phyloP scores from a whole-genome alignment of 2,329 filamentous ascomycete genomes.

The Colletotrichum camelliae region DNA sequence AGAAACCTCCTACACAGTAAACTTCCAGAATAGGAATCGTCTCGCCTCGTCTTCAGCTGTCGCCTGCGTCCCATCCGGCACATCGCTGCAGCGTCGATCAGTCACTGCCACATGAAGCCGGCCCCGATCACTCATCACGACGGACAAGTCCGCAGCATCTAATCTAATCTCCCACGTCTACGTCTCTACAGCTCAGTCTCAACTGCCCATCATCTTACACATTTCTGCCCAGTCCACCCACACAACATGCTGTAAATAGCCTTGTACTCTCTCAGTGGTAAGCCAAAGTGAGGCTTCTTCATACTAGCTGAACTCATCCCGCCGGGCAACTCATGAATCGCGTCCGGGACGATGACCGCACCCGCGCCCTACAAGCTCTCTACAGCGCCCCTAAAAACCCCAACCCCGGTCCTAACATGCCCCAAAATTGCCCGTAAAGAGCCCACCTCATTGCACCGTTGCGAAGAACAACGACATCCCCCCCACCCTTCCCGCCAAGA shows the following conservation, averaged over 20 bases:
- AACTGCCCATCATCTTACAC: background rate
- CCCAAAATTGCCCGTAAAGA: background rate
- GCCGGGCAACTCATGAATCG: background rate
- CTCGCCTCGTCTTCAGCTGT: background rate
- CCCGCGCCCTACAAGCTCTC: background rate
- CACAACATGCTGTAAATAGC: background rate
- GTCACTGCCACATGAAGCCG: background rate
- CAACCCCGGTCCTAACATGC: background rate
- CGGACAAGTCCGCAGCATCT: background rate
- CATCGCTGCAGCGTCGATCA: background rate
- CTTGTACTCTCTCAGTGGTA: background rate
- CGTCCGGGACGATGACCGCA: background rate
- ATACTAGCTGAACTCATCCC: background rate
- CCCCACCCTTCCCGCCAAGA: conserved; percentile 1
- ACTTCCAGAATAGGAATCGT: background rate
- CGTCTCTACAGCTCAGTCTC: background rate
- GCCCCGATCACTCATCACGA: background rate
- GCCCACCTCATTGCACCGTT: background rate
- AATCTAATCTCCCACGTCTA: background rate
- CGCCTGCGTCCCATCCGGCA: background rate
- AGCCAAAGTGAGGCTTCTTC: background rate
- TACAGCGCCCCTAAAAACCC: background rate
- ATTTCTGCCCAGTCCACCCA: background rate
- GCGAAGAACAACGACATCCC: background rate
- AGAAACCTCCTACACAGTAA: background rate